phyloP scores from a whole-genome alignment of 1,139 yeast species.

The Suhomyces choctaworum region DNA sequence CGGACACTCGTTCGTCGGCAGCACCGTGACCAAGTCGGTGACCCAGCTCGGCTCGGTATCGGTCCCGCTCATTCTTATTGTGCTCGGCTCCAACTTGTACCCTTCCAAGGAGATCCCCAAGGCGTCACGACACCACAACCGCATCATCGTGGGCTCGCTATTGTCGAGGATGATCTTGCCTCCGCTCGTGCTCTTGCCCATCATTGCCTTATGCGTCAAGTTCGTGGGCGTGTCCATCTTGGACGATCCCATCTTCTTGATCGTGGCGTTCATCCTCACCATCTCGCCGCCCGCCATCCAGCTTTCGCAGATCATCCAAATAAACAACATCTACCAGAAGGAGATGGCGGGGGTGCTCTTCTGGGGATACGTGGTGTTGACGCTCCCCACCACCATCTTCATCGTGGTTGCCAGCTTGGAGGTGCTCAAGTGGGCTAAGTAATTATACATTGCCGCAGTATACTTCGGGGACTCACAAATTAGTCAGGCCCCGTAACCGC shows the following conservation, averaged over 20 bases:
- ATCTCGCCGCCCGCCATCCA: slow-evolving; percentile 86
- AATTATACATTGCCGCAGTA: too few relatives aligned
- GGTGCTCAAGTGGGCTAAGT: slow-evolving; percentile 55
- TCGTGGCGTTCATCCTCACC: slow-evolving; percentile 73
- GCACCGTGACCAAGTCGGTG: slow-evolving; percentile 75
- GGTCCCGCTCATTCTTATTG: slow-evolving; percentile 69
- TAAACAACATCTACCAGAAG: slow-evolving; percentile 71
- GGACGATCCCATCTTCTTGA: slow-evolving; percentile 80
- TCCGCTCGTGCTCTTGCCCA: slow-evolving; percentile 63
- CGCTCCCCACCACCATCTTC: slow-evolving; percentile 73
- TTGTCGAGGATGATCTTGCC: slow-evolving; percentile 79
- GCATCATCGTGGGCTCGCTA: slow-evolving; percentile 66
- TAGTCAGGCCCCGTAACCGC: neutral
- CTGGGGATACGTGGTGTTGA: slow-evolving; percentile 79
- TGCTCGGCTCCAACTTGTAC: slow-evolving; percentile 72
- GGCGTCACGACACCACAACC: slow-evolving; percentile 55
- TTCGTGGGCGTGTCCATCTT: slow-evolving; percentile 65
- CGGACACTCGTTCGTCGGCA: slow-evolving; percentile 56
- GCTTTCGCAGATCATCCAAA: slow-evolving; percentile 76
- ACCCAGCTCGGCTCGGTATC: slow-evolving; percentile 84
- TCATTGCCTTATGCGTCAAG: slow-evolving; percentile 66
- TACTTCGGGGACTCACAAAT: neutral
- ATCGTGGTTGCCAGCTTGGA: slow-evolving; percentile 70
- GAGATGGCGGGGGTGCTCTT: slow-evolving; percentile 88
- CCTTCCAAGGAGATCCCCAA: slow-evolving; percentile 69